These are phyloP conservation scores for Murraya paniculata DNA, from an alignment of 345 rosid species.

Conservation along the genomic window DNA sequence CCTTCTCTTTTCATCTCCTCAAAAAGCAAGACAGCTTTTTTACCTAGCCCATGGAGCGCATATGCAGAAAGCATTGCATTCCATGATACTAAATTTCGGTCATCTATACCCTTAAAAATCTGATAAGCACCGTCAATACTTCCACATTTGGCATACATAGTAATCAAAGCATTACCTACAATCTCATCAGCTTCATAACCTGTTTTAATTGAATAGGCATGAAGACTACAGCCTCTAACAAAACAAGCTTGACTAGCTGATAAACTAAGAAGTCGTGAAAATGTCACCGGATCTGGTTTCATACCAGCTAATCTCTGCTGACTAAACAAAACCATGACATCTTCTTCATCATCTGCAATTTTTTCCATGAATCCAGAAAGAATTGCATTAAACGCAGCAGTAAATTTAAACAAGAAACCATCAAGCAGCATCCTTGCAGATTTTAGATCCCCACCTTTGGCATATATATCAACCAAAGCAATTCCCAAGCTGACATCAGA, in stretches of 20 bases:
- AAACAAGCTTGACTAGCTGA: slow-evolving; percentile 29
- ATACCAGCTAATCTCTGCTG: slow-evolving; percentile 20
- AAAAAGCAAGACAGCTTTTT: slow-evolving; percentile 24
- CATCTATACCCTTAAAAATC: slow-evolving; percentile 19
- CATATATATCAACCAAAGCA: slow-evolving; percentile 44
- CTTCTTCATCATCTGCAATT: slow-evolving; percentile 18
- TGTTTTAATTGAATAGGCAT: slow-evolving; percentile 28
- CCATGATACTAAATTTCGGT: slow-evolving; percentile 32
- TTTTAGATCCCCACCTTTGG: slow-evolving; percentile 39
- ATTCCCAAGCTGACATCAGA: slow-evolving; percentile 25
- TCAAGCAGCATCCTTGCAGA: slow-evolving; percentile 23
- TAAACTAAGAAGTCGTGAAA: slow-evolving; percentile 28
- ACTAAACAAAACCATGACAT: slow-evolving; percentile 26
- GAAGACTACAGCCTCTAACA: slow-evolving; percentile 26
- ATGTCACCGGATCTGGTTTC: slow-evolving; percentile 25
- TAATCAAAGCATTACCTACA: slow-evolving; percentile 27
- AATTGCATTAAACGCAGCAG: slow-evolving; percentile 30
- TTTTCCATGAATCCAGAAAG: slow-evolving; percentile 24
- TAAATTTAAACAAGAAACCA: slow-evolving; percentile 11
- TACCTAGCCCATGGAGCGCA: slow-evolving; percentile 32
- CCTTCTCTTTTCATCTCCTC: slow-evolving; percentile 26
- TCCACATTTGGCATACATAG: slow-evolving; percentile 41
- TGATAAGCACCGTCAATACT: slow-evolving; percentile 19
- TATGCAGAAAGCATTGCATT: slow-evolving; percentile 34
- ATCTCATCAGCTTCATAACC: slow-evolving; percentile 23